Conservation (phyloP, 257 asterid species). For the Knoxia roxburghii region DNA sequence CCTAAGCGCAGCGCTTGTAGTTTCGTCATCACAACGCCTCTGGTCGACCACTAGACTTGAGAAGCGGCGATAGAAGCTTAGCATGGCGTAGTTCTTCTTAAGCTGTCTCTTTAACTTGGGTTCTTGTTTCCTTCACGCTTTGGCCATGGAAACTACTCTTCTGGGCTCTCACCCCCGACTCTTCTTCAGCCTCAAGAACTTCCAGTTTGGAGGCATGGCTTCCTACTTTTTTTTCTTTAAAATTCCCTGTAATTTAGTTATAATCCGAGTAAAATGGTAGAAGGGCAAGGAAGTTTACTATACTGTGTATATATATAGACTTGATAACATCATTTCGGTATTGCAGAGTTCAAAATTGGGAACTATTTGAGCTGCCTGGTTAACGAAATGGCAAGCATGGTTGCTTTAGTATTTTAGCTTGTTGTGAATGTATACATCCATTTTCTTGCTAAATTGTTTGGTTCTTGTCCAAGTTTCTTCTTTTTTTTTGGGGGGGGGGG, state of each 20-base stretch:
- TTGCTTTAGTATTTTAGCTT: background rate
- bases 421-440: background rate
- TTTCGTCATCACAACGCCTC: too few relatives aligned
- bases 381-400: background rate
- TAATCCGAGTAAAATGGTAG: background rate
- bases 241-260: background rate
- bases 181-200: constrained; percentile 8
- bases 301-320: background rate
- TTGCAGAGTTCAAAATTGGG: background rate
- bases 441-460: background rate
- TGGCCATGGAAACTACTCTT: constrained; percentile 57
- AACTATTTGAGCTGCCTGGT: background rate
- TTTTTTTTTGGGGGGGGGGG: background rate
- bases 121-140: constrained; percentile 1
- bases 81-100: too few relatives aligned
- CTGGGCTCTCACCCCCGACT: constrained; percentile 36
- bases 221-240: background rate
- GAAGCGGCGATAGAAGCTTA: too few relatives aligned
- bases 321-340: background rate
- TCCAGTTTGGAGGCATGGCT: constrained; percentile 24
- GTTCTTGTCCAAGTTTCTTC: background rate
- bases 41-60: too few relatives aligned
- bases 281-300: background rate
- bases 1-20: too few relatives aligned
- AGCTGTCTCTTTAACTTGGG: background rate